These are phyloP conservation scores for Fomes fomentarius DNA, from an alignment of 1,284 basidiomycete genomes.

Conservation along the genomic window DNA sequence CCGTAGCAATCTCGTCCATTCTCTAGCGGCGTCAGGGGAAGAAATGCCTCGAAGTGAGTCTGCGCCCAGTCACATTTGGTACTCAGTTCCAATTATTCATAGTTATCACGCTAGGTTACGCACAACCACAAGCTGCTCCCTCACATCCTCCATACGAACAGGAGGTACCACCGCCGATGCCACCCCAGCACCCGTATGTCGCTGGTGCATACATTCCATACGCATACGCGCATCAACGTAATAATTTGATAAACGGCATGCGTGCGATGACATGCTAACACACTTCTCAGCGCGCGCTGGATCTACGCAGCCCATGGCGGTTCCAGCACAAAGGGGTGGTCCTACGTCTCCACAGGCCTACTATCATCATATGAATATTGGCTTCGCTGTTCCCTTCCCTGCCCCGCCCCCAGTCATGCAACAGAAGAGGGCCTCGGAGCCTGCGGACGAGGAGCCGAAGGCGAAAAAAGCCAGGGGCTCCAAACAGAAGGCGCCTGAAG, in stretches of 20 bases:
- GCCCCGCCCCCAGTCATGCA: slow-evolving; percentile 29
- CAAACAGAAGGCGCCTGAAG: slow-evolving; percentile 39
- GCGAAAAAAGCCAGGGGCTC: slow-evolving; percentile 43
- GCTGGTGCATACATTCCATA: slow-evolving; percentile 29
- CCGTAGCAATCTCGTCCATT: slow-evolving; percentile 6
- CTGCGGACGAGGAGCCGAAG: slow-evolving; percentile 43
- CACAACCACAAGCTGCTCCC: slow-evolving; percentile 14
- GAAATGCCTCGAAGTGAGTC: slow-evolving; percentile 29
- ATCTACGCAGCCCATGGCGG: slow-evolving; percentile 34
- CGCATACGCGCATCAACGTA: slow-evolving; percentile 27
- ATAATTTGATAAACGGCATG: slow-evolving; percentile 21
- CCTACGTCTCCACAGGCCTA: slow-evolving; percentile 25
- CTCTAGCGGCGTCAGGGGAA: slow-evolving; percentile 26
- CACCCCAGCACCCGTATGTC: slow-evolving; percentile 25
- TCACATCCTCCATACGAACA: slow-evolving; percentile 23
- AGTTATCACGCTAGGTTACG: slow-evolving; percentile 7
- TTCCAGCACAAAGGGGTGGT: slow-evolving; percentile 26
- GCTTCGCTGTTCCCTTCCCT: slow-evolving; percentile 25
- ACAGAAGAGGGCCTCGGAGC: slow-evolving; percentile 41
- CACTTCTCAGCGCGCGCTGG: slow-evolving; percentile 57
- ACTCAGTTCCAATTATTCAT: slow-evolving; percentile 7
- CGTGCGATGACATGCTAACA: slow-evolving; percentile 56
- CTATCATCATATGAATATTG: slow-evolving; percentile 21
- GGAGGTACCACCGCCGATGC: slow-evolving; percentile 11
- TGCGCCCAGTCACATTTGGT: not conserved